These are phyloP conservation scores for Teratosphaeria viscida DNA, from an alignment of 2,329 filamentous ascomycete species.

Conservation along the genomic window DNA sequence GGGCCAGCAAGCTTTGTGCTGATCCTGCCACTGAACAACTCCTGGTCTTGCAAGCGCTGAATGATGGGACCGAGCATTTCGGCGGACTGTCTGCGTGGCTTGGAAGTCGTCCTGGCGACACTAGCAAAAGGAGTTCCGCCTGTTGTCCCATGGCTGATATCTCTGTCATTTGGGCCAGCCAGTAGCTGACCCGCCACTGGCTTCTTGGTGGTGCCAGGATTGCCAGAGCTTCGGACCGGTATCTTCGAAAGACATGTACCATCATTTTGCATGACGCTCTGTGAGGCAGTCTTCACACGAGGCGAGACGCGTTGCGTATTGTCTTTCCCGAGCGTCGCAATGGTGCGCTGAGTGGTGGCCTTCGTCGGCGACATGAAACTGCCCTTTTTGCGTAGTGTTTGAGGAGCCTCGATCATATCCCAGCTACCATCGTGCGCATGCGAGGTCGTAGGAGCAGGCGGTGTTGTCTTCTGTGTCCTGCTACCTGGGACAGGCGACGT, in stretches of 20 bases:
- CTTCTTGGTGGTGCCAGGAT: background rate
- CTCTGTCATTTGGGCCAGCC: background rate
- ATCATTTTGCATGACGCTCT: background rate
- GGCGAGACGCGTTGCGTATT: background rate
- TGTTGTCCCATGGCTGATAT: background rate
- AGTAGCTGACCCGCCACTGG: background rate
- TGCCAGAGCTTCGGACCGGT: background rate
- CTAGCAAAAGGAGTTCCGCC: background rate
- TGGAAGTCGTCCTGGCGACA: background rate
- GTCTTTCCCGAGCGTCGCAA: constrained; percentile 12
- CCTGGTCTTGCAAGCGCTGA: background rate
- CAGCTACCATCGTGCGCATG: background rate
- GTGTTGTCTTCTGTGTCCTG: background rate
- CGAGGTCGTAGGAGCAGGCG: background rate
- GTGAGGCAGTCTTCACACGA: background rate
- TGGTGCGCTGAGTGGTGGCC: constrained; percentile 17
- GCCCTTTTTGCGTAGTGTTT: constrained; percentile 18
- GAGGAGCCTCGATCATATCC: background rate
- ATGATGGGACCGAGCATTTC: background rate
- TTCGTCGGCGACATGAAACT: constrained; percentile 25
- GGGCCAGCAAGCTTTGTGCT: background rate
- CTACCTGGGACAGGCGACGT: background rate
- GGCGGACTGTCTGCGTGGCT: background rate
- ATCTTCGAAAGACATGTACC: background rate
- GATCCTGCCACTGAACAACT: background rate